Conservation (phyloP, 2,329 filamentous ascomycete species). For the Pseudocercospora musae region DNA sequence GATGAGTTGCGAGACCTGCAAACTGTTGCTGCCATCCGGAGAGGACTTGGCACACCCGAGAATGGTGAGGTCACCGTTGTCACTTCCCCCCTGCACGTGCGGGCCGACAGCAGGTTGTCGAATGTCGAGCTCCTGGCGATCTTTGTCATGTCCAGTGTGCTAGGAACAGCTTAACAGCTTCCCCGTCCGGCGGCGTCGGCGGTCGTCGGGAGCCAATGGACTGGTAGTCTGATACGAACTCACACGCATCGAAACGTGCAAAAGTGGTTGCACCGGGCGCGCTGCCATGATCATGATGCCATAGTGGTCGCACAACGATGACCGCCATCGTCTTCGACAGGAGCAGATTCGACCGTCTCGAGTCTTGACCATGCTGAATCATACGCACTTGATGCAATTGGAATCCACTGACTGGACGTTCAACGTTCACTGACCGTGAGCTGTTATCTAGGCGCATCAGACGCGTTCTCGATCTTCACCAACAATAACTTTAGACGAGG, state of each 20-base stretch:
- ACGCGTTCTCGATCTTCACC: neutral
- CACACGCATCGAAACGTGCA: neutral
- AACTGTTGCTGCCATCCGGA: neutral
- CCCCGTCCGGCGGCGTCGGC: conserved; percentile 1
- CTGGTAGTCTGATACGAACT: neutral
- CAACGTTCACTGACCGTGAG: neutral
- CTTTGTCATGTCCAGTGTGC: neutral
- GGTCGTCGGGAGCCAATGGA: neutral
- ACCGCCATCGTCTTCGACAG: neutral
- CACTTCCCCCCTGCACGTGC: neutral
- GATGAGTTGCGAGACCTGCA: neutral
- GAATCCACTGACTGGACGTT: neutral
- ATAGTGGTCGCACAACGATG: neutral
- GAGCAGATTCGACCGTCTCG: neutral
- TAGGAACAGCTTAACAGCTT: neutral
- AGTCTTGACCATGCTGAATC: neutral
- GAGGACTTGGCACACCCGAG: neutral
- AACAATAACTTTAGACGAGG: neutral
- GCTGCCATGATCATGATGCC: conserved; percentile 1
- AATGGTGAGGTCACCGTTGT: neutral
- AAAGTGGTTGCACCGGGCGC: conserved; percentile 2
- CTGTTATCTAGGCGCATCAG: neutral
- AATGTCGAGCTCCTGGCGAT: conserved; percentile 3
- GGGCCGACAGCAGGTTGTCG: neutral
- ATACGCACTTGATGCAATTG: neutral